A percentile compares a stretch with the other conserved stretches of the same genome.
These are phyloP conservation scores for Gossypium arboreum DNA, from an alignment of 345 rosid genomes.

Conservation along the genomic window DNA sequence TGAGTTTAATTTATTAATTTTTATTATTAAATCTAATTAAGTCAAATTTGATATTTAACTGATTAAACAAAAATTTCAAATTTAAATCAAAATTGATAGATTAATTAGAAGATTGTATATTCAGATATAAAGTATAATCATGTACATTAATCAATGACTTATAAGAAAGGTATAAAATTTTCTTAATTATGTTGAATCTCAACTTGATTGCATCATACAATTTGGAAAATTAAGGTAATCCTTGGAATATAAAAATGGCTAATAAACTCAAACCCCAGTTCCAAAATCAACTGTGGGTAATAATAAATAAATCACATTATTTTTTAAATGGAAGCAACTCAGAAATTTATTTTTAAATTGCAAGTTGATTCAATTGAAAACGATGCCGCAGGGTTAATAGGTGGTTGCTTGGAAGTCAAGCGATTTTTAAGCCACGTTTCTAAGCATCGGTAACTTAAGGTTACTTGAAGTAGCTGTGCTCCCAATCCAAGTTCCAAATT, in stretches of 20 bases:
- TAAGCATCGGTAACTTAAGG: neutral
- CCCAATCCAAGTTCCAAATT: neutral
- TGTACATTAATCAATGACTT: neutral
- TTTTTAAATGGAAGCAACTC: neutral
- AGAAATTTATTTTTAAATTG: neutral
- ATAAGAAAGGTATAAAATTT: neutral
- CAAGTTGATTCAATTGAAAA: neutral
- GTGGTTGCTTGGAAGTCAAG: neutral
- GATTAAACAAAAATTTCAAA: no score
- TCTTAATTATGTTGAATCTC: neutral
- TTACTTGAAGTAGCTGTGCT: neutral
- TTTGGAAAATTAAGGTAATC: neutral
- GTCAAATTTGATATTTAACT: no score
- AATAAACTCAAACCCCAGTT: neutral
- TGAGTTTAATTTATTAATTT: no score
- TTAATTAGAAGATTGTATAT: no score
- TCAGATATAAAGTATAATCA: neutral
- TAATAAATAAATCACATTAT: neutral
- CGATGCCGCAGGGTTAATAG: neutral
- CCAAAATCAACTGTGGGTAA: neutral
- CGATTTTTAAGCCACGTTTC: neutral
- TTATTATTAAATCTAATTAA: no score
- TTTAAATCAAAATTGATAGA: no score
- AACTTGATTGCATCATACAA: neutral
- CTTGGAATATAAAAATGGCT: neutral